phyloP scores from a whole-genome alignment of 495 filamentous ascomycete genomes.

The Margaritispora aquatica region DNA sequence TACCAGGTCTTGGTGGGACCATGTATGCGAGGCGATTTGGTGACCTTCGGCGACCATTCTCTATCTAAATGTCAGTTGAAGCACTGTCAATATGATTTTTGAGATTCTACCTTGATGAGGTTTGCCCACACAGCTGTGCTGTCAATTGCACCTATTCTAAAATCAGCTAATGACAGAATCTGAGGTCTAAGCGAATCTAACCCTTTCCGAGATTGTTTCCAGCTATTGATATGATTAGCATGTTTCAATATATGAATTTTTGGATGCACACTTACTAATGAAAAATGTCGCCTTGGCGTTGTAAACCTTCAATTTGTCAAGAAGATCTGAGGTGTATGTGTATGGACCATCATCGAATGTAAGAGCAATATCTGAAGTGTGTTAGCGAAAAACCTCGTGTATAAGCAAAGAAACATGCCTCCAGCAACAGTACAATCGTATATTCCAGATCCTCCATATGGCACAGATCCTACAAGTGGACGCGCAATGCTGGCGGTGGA shows the following conservation, averaged over 20 bases:
- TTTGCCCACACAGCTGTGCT: conserved; percentile 11
- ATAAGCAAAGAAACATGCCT: conserved; percentile 1
- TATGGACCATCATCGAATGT: conserved; percentile 71
- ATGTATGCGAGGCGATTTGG: conserved; percentile 80
- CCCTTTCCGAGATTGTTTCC: conserved; percentile 47
- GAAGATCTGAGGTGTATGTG: conserved; percentile 52
- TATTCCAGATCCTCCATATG: conserved; percentile 57
- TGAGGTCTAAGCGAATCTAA: neutral
- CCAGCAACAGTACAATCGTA: conserved; percentile 49
- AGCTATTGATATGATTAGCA: conserved; percentile 40
- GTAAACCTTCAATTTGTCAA: conserved; percentile 53
- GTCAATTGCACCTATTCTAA: conserved; percentile 13
- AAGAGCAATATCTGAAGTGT: conserved; percentile 44
- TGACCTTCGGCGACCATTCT: conserved; percentile 68
- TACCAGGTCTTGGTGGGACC: conserved; percentile 71
- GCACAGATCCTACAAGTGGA: conserved; percentile 48
- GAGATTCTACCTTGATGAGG: conserved; percentile 16
- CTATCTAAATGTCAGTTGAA: conserved; percentile 21
- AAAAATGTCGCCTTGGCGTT: conserved; percentile 64
- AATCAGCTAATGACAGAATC: neutral
- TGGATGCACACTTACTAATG: conserved; percentile 59
- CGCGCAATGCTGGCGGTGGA: conserved; percentile 55
- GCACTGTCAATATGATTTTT: neutral
- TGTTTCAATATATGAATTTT: conserved; percentile 28
- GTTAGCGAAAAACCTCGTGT: neutral